phyloP scores from a whole-genome alignment of 1,284 basidiomycete genomes.

The Somion occarium region DNA sequence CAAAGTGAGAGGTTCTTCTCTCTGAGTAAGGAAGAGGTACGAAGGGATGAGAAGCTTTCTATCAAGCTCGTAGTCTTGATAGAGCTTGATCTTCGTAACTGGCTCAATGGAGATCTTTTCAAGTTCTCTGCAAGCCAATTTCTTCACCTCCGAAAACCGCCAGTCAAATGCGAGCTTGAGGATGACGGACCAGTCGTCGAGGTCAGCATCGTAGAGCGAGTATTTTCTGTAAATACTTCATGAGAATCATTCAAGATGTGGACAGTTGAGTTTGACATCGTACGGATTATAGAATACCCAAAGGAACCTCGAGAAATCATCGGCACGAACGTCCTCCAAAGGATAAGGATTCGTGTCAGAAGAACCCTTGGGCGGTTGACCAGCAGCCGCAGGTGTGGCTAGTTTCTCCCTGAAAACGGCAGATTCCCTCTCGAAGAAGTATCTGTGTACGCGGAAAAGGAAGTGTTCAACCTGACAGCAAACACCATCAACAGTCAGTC shows the following conservation, averaged over 20 bases:
- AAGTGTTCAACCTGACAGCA: constrained; percentile 38
- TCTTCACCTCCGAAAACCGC: constrained; percentile 55
- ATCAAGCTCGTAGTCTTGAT: constrained; percentile 50
- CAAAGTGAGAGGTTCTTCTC: constrained; percentile 49
- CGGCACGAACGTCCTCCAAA: constrained; percentile 40
- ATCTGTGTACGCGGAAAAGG: constrained; percentile 55
- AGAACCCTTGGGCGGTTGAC: constrained; percentile 35
- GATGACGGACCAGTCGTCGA: constrained; percentile 55
- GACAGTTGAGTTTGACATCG: constrained; percentile 16
- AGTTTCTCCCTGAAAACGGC: constrained; percentile 44
- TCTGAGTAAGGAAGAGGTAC: constrained; percentile 51
- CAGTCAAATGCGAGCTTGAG: constrained; percentile 55
- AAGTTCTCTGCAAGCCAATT: constrained; percentile 55
- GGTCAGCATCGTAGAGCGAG: constrained; percentile 49
- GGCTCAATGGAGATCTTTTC: constrained; percentile 55
- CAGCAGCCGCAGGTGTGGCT: constrained; percentile 38
- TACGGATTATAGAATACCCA: constrained; percentile 73
- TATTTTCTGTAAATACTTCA: constrained; percentile 37
- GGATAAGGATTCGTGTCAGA: constrained; percentile 46
- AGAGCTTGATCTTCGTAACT: constrained; percentile 55
- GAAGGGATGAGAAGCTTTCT: constrained; percentile 47
- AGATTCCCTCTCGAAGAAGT: constrained; percentile 66
- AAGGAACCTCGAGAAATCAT: constrained; percentile 53
- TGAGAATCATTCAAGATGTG: background rate
- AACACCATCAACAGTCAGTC: background rate